Conservation (phyloP, 768 basidiomycete genomes). For the Leccinum truebloodii region DNA sequence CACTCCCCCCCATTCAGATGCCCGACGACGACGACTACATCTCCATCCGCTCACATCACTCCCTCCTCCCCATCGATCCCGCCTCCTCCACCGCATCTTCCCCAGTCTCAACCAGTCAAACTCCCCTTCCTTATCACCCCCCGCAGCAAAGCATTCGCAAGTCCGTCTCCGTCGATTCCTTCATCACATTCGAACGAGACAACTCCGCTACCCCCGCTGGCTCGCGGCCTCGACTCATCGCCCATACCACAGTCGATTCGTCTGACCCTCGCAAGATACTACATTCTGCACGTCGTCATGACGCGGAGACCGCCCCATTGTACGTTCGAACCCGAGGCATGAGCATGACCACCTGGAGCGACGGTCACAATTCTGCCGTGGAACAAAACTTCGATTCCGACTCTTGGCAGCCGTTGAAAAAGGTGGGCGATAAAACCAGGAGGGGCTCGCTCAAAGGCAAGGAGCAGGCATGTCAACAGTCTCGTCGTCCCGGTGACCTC, state of each 20-base stretch:
- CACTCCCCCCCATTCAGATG: constrained; percentile 48
- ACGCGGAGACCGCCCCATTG: constrained; percentile 30
- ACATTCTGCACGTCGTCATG: constrained; percentile 28
- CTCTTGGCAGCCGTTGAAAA: constrained; percentile 46
- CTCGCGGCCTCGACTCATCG: constrained; percentile 41
- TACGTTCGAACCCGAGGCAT: constrained; percentile 53
- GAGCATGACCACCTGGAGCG: constrained; percentile 52
- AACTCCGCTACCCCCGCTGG: constrained; percentile 30
- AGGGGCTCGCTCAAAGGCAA: constrained; percentile 50
- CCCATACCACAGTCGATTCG: constrained; percentile 37
- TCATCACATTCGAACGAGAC: constrained; percentile 50
- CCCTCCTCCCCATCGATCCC: constrained; percentile 39
- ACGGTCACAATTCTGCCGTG: constrained; percentile 40
- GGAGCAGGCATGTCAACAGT: constrained; percentile 39
- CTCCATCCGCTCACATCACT: constrained; percentile 24
- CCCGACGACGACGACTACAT: constrained; percentile 31
- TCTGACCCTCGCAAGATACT: constrained; percentile 33
- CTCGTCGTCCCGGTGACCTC: constrained; percentile 57
- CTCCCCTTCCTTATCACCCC: constrained; percentile 18
- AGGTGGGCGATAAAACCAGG: constrained; percentile 44
- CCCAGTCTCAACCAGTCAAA: constrained; percentile 21
- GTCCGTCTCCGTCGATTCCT: constrained; percentile 78
- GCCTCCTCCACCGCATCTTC: constrained; percentile 47
- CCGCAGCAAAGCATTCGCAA: constrained; percentile 53
- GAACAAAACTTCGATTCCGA: constrained; percentile 55